Evolutionary conservation across 2,329 filamentous ascomycete species (phyloP), one percentile per base, ranked within the genome.

Genomic region (Stylonectria norvegica): DNA sequence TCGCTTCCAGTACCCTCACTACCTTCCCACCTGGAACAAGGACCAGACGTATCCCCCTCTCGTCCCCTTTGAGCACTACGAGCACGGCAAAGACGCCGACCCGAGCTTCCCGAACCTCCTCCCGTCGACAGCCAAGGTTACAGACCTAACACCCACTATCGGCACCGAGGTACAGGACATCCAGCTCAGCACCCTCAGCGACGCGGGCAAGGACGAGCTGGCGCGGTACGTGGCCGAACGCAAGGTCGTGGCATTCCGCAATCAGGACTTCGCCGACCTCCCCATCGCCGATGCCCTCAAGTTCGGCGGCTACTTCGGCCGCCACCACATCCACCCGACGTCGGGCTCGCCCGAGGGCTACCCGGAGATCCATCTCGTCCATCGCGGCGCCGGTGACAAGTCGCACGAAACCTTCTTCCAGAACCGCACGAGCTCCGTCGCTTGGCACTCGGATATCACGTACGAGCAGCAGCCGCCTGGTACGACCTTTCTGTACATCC

Each of bases 391-490:
- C 14, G 61, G 62, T 18, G 67, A 70, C 47, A 56, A 49, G 19
- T 78, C 34, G 69, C 78, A 43, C 15, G 67, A 76, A 15, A 70
- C 76, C 34, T 86, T 85, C 63, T 82, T 89, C 50, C 54, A 62
- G 42, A 78, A 79, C 33, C 77, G 85, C 16, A 90, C 86, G 4
- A 91, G 83, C 65, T 86, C 83, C 1, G 81, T 94, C 2, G 87
- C 87, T 6, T 95, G 89, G 89, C 89, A 95, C 67, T 86, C 83
- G 0, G 89, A 95, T 52, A 83, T 95, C 2, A 86, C 85, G 0
- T 95, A 94, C 60, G 90, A 95, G 69, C 70, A 78, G 51, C 89
- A 96, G 66, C 89, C 90, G 2, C 89, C 90, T 0, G 88, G 89
- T 20, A 95, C 89, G 0, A 95, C 90, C 0, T 94, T 95, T 66